These are phyloP conservation scores for Coniella vitis DNA, from an alignment of 2,329 filamentous ascomycete genomes.

Conservation along the genomic window DNA sequence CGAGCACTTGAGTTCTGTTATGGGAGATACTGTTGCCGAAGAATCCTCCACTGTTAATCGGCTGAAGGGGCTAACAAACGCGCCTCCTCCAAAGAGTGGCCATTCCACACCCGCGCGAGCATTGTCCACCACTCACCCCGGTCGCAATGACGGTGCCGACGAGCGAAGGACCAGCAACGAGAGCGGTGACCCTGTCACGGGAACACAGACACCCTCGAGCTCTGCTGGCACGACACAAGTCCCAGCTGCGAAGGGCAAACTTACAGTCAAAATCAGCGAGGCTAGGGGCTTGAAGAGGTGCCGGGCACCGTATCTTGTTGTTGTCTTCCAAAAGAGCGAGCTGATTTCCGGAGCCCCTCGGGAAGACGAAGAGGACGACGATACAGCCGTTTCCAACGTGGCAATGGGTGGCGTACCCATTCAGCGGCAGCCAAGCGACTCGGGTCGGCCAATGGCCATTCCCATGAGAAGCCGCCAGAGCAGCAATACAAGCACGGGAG, in stretches of 20 bases:
- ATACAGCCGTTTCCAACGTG: constrained; percentile 29
- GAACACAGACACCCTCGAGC: constrained; percentile 45
- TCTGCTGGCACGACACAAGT: constrained; percentile 50
- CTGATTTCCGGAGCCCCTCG: constrained; percentile 85
- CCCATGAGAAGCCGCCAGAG: constrained; percentile 96
- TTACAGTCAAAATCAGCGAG: constrained; percentile 83
- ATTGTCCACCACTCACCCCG: constrained; percentile 58
- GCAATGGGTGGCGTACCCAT: constrained; percentile 45
- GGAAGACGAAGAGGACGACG: constrained; percentile 54
- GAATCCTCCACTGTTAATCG: constrained; percentile 59
- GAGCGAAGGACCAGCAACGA: constrained; percentile 32
- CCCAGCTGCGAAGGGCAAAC: constrained; percentile 72
- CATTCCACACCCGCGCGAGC: constrained; percentile 85
- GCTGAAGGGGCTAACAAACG: constrained; percentile 85
- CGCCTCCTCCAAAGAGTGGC: constrained; percentile 77
- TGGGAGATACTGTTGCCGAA: constrained; percentile 32
- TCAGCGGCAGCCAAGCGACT: constrained; percentile 70
- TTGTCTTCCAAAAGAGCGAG: constrained; percentile 93
- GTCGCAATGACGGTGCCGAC: constrained; percentile 38
- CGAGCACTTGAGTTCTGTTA: constrained; percentile 29
- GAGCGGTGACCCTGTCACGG: constrained; percentile 39
- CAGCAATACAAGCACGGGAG: constrained; percentile 80
- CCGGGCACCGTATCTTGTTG: constrained; percentile 89
- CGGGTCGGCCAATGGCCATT: constrained; percentile 80
- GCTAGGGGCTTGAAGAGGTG: constrained; percentile 75